phyloP scores from a whole-genome alignment of 2,329 filamentous ascomycete species.

The Pseudogymnoascus sp. region DNA sequence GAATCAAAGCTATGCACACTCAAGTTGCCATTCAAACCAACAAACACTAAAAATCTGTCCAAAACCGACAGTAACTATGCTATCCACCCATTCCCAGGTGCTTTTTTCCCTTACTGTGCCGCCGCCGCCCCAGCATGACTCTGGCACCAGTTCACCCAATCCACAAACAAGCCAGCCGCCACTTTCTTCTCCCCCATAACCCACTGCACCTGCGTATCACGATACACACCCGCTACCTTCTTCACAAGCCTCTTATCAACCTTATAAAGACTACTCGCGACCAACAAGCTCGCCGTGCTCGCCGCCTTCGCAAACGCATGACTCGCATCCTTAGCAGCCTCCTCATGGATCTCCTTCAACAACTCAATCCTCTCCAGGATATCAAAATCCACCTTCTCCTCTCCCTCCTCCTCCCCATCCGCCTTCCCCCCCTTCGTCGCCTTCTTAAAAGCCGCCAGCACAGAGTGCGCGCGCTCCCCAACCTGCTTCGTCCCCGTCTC shows the following conservation, averaged over 20 bases:
- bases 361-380: conserved; percentile 36
- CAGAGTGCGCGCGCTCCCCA: conserved; percentile 60
- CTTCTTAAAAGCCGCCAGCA: conserved; percentile 65
- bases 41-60: not conserved
- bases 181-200: conserved; percentile 49
- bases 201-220: conserved; percentile 50
- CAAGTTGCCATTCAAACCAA: not conserved
- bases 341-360: conserved; percentile 58
- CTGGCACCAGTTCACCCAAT: conserved; percentile 68
- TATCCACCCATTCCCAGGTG: not conserved
- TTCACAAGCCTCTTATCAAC: conserved; percentile 44
- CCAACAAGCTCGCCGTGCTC: conserved; percentile 61
- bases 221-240: conserved; percentile 55
- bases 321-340: conserved; percentile 53
- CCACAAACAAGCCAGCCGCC: conserved; percentile 57
- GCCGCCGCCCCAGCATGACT: conserved; percentile 29
- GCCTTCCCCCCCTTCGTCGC: conserved; percentile 47
- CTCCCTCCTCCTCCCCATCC: conserved; percentile 33
- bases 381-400: conserved; percentile 15
- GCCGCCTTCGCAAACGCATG: conserved; percentile 67
- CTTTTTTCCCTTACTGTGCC: not conserved
- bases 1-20: not conserved
- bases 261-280: conserved; percentile 53
- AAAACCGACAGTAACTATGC: not conserved
- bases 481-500: conserved; percentile 71